Percentiles rank a stretch among this genome's conserved stretches.
Evolutionary conservation across 129 eudicot genomes (phyloP).

Genomic region (Gnaphalium uliginosum): DNA sequence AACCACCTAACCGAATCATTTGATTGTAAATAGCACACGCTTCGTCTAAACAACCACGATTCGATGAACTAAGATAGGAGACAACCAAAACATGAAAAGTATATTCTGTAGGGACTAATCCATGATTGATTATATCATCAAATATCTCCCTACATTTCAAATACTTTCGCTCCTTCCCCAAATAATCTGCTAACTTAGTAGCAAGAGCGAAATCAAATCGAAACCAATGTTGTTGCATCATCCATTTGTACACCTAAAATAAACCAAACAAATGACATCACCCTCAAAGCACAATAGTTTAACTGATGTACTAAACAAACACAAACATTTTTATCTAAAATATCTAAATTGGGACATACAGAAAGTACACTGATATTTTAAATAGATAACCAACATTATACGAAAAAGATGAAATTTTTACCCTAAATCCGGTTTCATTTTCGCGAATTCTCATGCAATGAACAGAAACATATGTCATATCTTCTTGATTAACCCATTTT

Average conservation of each 20-base stretch:
- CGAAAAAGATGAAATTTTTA: constrained; percentile 21
- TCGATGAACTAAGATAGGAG: constrained; percentile 83
- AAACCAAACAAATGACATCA: constrained; percentile 13
- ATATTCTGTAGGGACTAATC: constrained; percentile 80
- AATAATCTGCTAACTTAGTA: constrained; percentile 84
- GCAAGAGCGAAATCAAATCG: constrained; percentile 81
- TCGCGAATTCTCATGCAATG: constrained; percentile 93
- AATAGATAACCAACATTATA: neutral
- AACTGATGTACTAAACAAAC: neutral
- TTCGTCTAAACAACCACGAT: constrained; percentile 60
- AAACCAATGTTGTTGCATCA: constrained; percentile 90
- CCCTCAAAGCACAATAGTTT: neutral
- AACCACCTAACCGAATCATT: constrained; percentile 91
- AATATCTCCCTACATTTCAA: constrained; percentile 76
- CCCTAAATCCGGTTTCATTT: constrained; percentile 80
- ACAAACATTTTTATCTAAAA: neutral
- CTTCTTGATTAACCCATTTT: constrained; percentile 86
- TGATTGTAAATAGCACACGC: constrained; percentile 80
- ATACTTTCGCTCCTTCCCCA: constrained; percentile 87
- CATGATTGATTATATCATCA: constrained; percentile 80
- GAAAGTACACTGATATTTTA: too few species aligned
- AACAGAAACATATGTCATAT: constrained; percentile 70
- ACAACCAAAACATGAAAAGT: constrained; percentile 76
- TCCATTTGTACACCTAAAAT: constrained; percentile 93
- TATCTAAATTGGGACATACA: neutral